Evolutionary conservation across 1,284 basidiomycete genomes (phyloP), one percentile per base, ranked within the genome.

Genomic region (Apiotrichum gamsii): DNA sequence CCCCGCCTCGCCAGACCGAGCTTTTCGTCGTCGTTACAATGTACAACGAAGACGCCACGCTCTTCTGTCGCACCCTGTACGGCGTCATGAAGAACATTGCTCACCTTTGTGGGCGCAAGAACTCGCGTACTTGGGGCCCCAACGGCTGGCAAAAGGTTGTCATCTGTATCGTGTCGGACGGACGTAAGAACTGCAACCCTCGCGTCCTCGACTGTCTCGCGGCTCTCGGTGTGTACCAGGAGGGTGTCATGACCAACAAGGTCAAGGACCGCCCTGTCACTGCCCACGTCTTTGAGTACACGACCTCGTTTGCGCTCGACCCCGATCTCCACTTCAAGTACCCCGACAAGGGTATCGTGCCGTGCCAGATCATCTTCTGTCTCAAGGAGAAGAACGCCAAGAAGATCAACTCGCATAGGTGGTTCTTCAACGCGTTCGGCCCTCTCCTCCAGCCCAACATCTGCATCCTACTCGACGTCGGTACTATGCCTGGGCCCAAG

Each of bases 101-200:
- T 2, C 87, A 95, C 70, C 77, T 97, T 8, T 96, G 94, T 69
- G 85, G 87, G 10, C 80, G 94, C 30, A 91, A 93, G 72, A 90
- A 90, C 61, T 93, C 88, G 11, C 82, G 89, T 50, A 94, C 90
- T 0, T 99, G 94, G 95, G 94, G 94, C 4, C 81, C 83, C 8
- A 89, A 96, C 46, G 85, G 90, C 0, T 99, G 94, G 94, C 90
- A 97, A 67, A 97, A 95, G 80, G 85, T 95, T 16, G 90, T 95
- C 3, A 87, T 96, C 3, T 93, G 88, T 65, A 95, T 98, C 57
- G 85, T 98, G 29, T 86, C 91, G 0, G 94, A 98, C 64, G 95
- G 94, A 1, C 83, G 95, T 20, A 87, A 85, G 67, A 87, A 89
- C 57, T 77, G 96, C 24, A 88, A 96, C 66, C 90, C 93, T 6